Conservation (phyloP, 768 basidiomycete genomes). For the Termitomyces sp. region DNA sequence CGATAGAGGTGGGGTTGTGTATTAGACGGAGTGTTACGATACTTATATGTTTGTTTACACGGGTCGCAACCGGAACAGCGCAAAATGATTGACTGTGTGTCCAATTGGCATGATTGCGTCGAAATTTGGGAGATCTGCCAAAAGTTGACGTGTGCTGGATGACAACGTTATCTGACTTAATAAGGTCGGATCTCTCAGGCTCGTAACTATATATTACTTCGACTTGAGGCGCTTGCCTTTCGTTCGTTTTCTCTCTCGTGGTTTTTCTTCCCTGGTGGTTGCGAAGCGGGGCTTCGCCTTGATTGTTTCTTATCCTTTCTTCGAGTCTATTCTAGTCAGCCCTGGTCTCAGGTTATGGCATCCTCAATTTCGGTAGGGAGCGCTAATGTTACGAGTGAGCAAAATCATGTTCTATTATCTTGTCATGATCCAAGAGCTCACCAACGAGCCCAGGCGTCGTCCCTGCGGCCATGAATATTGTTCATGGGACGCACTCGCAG, state of each 20-base stretch:
- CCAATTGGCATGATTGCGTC: background rate
- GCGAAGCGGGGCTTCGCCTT: constrained; percentile 20
- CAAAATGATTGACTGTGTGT: no score
- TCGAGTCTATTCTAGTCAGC: background rate
- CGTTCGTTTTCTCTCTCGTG: constrained; percentile 2
- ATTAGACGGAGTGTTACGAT: no score
- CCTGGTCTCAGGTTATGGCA: background rate
- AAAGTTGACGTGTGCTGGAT: background rate
- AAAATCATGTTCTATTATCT: background rate
- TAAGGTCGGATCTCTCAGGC: background rate
- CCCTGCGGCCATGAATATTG: constrained; percentile 31
- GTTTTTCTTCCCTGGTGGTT: constrained; percentile 12
- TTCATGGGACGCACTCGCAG: constrained; percentile 40
- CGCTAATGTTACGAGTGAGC: constrained; percentile 2
- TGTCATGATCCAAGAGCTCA: background rate
- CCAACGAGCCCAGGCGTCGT: background rate
- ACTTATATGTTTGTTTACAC: no score
- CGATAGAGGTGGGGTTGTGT: no score
- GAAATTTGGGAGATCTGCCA: no score
- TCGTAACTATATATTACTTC: background rate
- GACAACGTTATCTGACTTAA: background rate
- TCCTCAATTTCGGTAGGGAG: background rate
- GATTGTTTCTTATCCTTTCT: background rate
- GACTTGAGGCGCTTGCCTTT: background rate
- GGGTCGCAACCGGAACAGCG: no score